A percentile compares a stretch with the other conserved stretches of the same genome.
Conservation (phyloP, 2,329 filamentous ascomycete genomes). For the Aspergillus thermomutatus region DNA sequence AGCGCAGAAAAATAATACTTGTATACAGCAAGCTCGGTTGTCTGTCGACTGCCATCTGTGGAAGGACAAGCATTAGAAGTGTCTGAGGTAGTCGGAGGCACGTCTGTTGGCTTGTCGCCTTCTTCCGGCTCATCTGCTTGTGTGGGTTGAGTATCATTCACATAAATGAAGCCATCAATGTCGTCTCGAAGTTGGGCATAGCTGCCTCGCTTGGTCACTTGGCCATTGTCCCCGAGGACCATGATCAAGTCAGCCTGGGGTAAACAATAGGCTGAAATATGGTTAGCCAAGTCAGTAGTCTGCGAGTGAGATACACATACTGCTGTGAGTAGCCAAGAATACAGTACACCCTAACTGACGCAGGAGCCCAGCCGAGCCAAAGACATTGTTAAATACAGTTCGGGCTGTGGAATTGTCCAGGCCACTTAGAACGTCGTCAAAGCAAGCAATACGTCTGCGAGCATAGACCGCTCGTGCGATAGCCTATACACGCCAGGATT, state of each 20-base stretch:
- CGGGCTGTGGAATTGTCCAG: constrained; percentile 40
- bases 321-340: constrained; percentile 43
- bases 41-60: background rate
- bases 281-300: too few relatives aligned
- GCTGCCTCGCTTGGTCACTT: constrained; percentile 35
- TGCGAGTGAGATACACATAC: too few relatives aligned
- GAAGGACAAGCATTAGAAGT: background rate
- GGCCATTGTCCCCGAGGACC: constrained; percentile 27
- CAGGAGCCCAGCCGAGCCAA: constrained; percentile 43
- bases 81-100: background rate
- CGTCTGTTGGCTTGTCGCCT: background rate
- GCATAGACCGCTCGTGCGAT: constrained; percentile 44
- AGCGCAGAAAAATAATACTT: constrained; percentile 20
- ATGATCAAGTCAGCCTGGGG: constrained; percentile 42
- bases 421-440: constrained; percentile 43
- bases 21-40: constrained; percentile 16
- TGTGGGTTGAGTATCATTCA: background rate
- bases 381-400: constrained; percentile 36
- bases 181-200: constrained; percentile 21
- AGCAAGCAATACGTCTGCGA: constrained; percentile 38
- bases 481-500: constrained; percentile 15
- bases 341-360: constrained; percentile 38
- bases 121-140: background rate
- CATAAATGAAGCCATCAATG: background rate
- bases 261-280: constrained; percentile 28